Evolutionary conservation across 2,329 filamentous ascomycete species (phyloP), one percentile per base, ranked within the genome.

Genomic region (Fusarium sp.): DNA sequence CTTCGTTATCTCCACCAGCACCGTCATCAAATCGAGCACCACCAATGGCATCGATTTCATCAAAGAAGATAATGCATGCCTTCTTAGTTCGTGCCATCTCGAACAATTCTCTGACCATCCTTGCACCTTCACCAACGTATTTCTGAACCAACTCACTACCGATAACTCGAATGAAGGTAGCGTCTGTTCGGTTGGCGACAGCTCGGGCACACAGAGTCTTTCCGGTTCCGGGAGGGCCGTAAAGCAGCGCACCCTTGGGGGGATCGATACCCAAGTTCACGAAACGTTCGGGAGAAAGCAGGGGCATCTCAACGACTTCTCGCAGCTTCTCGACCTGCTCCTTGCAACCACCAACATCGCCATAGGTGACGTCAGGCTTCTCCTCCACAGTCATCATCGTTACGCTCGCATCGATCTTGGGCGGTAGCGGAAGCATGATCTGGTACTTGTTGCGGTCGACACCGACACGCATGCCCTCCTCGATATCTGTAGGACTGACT

Each of bases 311-410:
- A 61, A 99, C 96, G 57, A 99, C 96, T 83, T 99, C 96, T 81
- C 96, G 89, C 74, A 99, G 89, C 88, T 99, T 99, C 87, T 99
- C 96, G 43, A 99, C 97, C 83, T 99, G 96, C 83, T 99, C 96
- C 84, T 99, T 99, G 89, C 95, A 98, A 60, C 96, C 96, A 83
- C 96, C 96, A 43, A 99, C 95, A 85, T 99, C 96, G 75, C 96
- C 96, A 77, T 99, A 99, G 69, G 96, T 99, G 68, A 99, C 96
- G 81, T 99, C 96, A 18, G 96, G 96, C 87, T 99, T 99, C 85
- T 99, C 96, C 85, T 99, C 96, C 71, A 99, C 96, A 53, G 96
- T 98, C 96, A 99, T 99, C 96, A 99, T 99, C 42, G 96, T 99
- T 73, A 99, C 96, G 75, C 93, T 97, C 57, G 96, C 95, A 79